Evolutionary conservation across 2,329 filamentous ascomycete species (phyloP), one percentile per base, ranked within the genome.

Genomic region (Escovopsis sp.): DNA sequence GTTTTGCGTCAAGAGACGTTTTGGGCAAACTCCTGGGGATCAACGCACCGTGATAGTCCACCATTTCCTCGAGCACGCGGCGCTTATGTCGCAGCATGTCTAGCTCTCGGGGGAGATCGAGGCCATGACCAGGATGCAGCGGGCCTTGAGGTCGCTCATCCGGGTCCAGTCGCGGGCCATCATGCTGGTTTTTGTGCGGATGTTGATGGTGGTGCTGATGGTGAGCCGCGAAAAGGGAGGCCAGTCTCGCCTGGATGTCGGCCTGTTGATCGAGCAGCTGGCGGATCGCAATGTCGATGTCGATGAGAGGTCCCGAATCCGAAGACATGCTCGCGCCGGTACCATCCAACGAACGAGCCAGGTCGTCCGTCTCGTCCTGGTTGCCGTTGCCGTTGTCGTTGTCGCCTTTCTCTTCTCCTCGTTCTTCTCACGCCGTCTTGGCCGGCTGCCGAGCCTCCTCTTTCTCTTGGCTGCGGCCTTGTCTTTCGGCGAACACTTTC

Each of bases 61-160:
- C 64, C 55, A 69, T 69, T 43, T 59, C 57, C 50, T 69, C 65
- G 44, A 77, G 59, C 36, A 67, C 62, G 45, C 62, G 66, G 43
- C 69, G 59, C 56, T 76, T 77, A 56, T 72, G 66, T 45, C 68
- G 70, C 51, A 77, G 59, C 68, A 75, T 73, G 41, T 66, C 63
- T 26, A 73, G 59, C 59, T 77, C 73, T 39, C 64, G 48, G 47
- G 62, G 64, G 49, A 65, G 57, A 53, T 72, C 66, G 41, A 66
- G 61, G 39, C 63, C 63, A 58, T 69, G 36, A 11, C 26, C 12
- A 6, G 23, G 23, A 23, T 23, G 23, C 4, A 23, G 23, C 23
- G 23, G 23, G 23, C 23, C 23, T 23, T 23, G 23, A 23, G 23
- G 23, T 23, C 23, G 23, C 4, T 23, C 23, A 23, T 23, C 23